A percentile compares a stretch with the other conserved stretches of the same genome.
These are phyloP conservation scores for Trichoderma koningii DNA, from an alignment of 2,329 filamentous ascomycete genomes.

Conservation along the genomic window DNA sequence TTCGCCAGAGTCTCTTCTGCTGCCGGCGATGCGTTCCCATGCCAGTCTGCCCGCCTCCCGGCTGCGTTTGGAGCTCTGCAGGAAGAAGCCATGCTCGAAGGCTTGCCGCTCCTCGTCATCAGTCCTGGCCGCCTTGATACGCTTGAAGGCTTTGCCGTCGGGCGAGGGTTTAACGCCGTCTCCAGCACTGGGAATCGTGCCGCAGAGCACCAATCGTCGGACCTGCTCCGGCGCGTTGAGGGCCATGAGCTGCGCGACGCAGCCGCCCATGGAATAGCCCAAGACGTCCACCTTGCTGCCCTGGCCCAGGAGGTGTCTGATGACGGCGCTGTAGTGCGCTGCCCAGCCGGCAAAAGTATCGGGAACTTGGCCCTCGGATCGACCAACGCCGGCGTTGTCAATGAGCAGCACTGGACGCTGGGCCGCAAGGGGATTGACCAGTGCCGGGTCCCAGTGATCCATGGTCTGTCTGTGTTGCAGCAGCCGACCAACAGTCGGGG, in stretches of 20 bases:
- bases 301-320: constrained; percentile 42
- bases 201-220: constrained; percentile 47
- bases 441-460: constrained; percentile 47
- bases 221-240: constrained; percentile 43
- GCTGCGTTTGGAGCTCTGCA: constrained; percentile 35
- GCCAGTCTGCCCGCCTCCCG: constrained; percentile 38
- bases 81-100: constrained; percentile 42
- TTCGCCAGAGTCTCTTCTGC: constrained; percentile 28
- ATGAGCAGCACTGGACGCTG: constrained; percentile 48
- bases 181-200: constrained; percentile 46
- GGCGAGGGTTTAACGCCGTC: constrained; percentile 39
- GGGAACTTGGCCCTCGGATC: constrained; percentile 46
- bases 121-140: constrained; percentile 38
- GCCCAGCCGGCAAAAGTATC: constrained; percentile 39
- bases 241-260: constrained; percentile 49
- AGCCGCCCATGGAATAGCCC: constrained; percentile 55
- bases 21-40: constrained; percentile 41
- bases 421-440: constrained; percentile 49
- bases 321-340: constrained; percentile 41
- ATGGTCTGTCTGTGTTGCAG: constrained; percentile 39
- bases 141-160: constrained; percentile 37
- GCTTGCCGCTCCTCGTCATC: constrained; percentile 40
- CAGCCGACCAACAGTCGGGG: not conserved
- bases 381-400: constrained; percentile 53
- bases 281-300: constrained; percentile 45